Evolutionary conservation across 176 grass and related monocot genomes (phyloP).

Genomic region (Calamus simplicifolius): DNA sequence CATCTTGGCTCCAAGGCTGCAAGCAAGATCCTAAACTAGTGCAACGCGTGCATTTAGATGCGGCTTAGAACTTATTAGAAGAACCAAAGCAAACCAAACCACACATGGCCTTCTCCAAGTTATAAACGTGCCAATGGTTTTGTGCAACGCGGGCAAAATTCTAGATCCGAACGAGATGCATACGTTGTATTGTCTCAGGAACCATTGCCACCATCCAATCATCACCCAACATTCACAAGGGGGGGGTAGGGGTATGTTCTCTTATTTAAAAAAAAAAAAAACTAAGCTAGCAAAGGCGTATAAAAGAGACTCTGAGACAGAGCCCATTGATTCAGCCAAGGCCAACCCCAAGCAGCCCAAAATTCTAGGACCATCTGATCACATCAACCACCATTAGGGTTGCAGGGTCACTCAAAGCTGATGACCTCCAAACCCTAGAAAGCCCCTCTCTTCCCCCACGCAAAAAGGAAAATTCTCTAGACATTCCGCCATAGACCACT

Average conservation of each 20-base stretch:
- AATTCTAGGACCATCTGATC: constrained; percentile 1
- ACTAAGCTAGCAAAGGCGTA: neutral
- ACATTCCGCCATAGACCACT: no score
- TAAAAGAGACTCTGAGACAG: neutral
- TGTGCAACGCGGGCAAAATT: neutral
- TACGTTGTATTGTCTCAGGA: constrained; percentile 18
- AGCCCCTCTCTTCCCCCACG: neutral
- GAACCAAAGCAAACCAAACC: neutral
- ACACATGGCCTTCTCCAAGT: neutral
- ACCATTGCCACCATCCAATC: constrained; percentile 10
- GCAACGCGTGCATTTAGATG: no score
- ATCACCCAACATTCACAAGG: neutral
- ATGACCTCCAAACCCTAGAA: neutral
- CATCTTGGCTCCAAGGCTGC: no score
- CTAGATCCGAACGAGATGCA: constrained; percentile 14
- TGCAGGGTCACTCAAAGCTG: constrained; percentile 5
- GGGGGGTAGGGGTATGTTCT: neutral
- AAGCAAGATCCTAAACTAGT: no score
- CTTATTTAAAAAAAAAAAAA: no score
- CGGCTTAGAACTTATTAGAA: constrained; percentile 6
- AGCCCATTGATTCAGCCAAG: neutral
- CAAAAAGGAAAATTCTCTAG: constrained; percentile 2
- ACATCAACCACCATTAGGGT: neutral
- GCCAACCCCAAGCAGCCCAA: constrained; percentile 5
- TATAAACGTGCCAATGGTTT: neutral